Base-by-base conservation (phyloP, 108 stramenopile genomes). In the Licmophora abbreviata region DNA sequence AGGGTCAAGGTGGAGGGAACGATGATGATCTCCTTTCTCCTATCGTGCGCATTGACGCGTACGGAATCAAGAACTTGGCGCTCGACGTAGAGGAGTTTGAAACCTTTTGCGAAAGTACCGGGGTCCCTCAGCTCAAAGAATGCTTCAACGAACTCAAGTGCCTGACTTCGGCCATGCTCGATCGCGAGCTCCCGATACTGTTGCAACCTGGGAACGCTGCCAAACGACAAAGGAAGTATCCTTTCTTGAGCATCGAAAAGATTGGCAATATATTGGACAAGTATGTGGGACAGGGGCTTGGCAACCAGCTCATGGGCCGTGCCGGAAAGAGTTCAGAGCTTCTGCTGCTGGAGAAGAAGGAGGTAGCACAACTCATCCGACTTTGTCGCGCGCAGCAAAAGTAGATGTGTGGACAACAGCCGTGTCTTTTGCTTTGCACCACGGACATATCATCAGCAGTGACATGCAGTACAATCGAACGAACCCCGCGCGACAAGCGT, bases 331-430 rank as follows among this genome's bases (percentile, higher is more conserved):
- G 31, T 0, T 54, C 45, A n/a, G 77, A 68, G 24, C 71, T 91
- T 48, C 61, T 92, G n/a, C 48, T 84, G 36, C 54, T 92, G 31
- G 89, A 92, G 50, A 92, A 92, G 70, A 92, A 92, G 50, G 85
- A 92, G 59, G 76, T 92, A n/a, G 51, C 66, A 20, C 64, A 68
- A 36, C 56, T 92, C 56, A 56, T 84, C 7, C 73, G 76, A 63
- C 65, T 85, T 36, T 80, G 79, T 12, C 74, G 72, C 35, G 45
- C 65, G 35, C 85, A 86, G 49, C 56, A 51, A 47, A 3, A 48
- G 17, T 29, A 4, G n/a, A n/a, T n/a, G n/a, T n/a, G n/a, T n/a
- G n/a, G n/a, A n/a, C n/a, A n/a, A n/a, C n/a, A n/a, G n/a, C n/a
- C n/a, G n/a, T n/a, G n/a, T n/a, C n/a, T n/a, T n/a, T n/a, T n/a